phyloP scores from a whole-genome alignment of 139 green algal genomes.

The Zygnema cylindricum region DNA sequence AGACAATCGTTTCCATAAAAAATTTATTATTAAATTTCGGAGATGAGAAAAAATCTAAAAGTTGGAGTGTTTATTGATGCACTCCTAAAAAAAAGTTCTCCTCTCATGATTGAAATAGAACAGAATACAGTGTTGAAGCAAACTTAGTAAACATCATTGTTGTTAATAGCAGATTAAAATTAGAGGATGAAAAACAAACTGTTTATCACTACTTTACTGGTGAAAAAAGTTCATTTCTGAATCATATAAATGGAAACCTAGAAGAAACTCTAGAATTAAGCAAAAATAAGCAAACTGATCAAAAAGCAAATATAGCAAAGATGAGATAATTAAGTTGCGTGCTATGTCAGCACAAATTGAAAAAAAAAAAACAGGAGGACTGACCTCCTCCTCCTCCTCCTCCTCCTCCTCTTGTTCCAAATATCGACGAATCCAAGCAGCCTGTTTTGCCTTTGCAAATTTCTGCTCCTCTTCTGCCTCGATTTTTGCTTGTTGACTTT shows the following conservation, averaged over 20 bases:
- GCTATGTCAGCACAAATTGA: neutral
- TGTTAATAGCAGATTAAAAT: too few relatives aligned
- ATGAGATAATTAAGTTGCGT: neutral
- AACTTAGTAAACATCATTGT: too few relatives aligned
- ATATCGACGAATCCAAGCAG: constrained; percentile 48
- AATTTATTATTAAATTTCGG: too few relatives aligned
- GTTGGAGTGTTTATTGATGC: too few relatives aligned
- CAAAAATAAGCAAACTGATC: neutral
- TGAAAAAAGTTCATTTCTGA: neutral
- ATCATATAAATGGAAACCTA: neutral
- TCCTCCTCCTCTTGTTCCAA: constrained; percentile 49
- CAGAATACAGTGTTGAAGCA: too few relatives aligned
- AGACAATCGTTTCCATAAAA: too few relatives aligned
- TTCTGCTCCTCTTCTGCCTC: constrained; percentile 49
- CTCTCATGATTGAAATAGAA: too few relatives aligned
- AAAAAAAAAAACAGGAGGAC: neutral
- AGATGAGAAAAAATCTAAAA: too few relatives aligned
- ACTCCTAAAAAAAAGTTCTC: too few relatives aligned
- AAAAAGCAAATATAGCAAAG: neutral
- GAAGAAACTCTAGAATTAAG: neutral
- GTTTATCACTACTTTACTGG: too few relatives aligned
- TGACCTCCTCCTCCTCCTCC: constrained; percentile 25
- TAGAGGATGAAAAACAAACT: too few relatives aligned
- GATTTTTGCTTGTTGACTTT: neutral
- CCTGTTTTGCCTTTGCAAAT: constrained; percentile 17